These are phyloP conservation scores for Butyriboletus loyo DNA, from an alignment of 768 basidiomycete species.

Conservation along the genomic window DNA sequence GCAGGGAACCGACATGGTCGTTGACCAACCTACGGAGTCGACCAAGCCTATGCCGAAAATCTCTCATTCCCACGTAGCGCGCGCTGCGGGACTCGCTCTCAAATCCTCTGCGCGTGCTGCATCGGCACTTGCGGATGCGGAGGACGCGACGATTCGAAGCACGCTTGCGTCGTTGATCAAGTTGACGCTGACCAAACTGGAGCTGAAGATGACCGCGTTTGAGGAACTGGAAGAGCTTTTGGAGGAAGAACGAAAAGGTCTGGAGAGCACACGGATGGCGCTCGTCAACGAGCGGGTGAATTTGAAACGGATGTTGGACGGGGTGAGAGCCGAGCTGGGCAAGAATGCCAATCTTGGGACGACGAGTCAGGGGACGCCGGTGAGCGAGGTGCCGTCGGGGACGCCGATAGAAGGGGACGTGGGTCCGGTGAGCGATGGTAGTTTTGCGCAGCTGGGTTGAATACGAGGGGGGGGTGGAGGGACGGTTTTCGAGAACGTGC, in stretches of 20 bases:
- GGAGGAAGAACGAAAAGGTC: slow-evolving; percentile 81
- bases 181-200: slow-evolving; percentile 81
- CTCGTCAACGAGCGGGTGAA: slow-evolving; percentile 77
- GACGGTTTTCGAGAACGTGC: neutral
- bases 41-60: slow-evolving; percentile 38
- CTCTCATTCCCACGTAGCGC: slow-evolving; percentile 71
- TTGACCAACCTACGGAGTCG: slow-evolving; percentile 37
- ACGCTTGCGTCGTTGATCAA: slow-evolving; percentile 84
- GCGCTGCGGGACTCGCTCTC: slow-evolving; percentile 85
- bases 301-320: slow-evolving; percentile 69
- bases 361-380: slow-evolving; percentile 57
- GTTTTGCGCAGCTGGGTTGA: slow-evolving; percentile 49
- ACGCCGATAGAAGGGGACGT: slow-evolving; percentile 47
- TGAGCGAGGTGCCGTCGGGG: slow-evolving; percentile 49
- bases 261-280: slow-evolving; percentile 80
- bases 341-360: slow-evolving; percentile 52
- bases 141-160: slow-evolving; percentile 75
- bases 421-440: slow-evolving; percentile 56
- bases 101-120: slow-evolving; percentile 88
- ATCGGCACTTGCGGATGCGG: slow-evolving; percentile 70
- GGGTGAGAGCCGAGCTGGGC: slow-evolving; percentile 60
- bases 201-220: slow-evolving; percentile 92
- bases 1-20: slow-evolving; percentile 43
- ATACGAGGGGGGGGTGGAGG: neutral
- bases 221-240: slow-evolving; percentile 90